Conservation (phyloP, 2,329 filamentous ascomycete genomes). For the Colletotrichum euphorbiae region DNA sequence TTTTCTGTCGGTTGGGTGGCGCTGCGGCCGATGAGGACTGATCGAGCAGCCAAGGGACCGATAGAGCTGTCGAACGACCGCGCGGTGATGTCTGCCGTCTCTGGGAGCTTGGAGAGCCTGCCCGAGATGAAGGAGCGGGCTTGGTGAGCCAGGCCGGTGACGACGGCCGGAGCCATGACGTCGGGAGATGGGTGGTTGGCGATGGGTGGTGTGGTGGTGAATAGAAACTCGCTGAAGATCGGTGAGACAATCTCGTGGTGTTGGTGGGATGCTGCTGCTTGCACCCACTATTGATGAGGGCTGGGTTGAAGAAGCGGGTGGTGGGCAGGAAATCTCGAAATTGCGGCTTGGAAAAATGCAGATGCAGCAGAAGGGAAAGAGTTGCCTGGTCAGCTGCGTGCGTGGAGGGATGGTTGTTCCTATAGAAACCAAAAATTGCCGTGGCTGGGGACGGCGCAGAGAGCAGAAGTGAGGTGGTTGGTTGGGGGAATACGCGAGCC, state of each 20-base stretch:
- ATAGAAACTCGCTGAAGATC: neutral
- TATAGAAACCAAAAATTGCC: constrained; percentile 44
- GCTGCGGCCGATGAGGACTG: constrained; percentile 56
- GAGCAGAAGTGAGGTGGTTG: constrained; percentile 39
- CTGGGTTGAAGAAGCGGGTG: neutral
- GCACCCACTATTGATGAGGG: constrained; percentile 14
- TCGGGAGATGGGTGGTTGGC: constrained; percentile 43
- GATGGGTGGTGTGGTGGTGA: neutral
- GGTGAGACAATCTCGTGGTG: constrained; percentile 16
- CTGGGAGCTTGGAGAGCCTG: constrained; percentile 45
- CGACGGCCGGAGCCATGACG: constrained; percentile 55
- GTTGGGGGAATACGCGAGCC: constrained; percentile 25
- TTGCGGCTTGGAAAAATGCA: constrained; percentile 1
- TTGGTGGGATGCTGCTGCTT: constrained; percentile 16
- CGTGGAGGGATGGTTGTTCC: constrained; percentile 41
- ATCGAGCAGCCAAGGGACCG: constrained; percentile 57
- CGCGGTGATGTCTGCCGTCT: constrained; percentile 35
- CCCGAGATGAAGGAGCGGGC: constrained; percentile 45
- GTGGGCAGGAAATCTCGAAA: neutral
- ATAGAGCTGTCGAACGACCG: constrained; percentile 48
- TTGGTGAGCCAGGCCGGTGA: constrained; percentile 41
- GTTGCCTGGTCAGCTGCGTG: constrained; percentile 28
- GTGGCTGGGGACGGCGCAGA: constrained; percentile 41
- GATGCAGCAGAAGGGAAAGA: constrained; percentile 12
- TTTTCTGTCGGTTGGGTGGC: constrained; percentile 48